Percentiles rank a stretch among this genome's conserved stretches.
Conservation (phyloP, 2,329 filamentous ascomycete genomes). For the Triangularia setosa region DNA sequence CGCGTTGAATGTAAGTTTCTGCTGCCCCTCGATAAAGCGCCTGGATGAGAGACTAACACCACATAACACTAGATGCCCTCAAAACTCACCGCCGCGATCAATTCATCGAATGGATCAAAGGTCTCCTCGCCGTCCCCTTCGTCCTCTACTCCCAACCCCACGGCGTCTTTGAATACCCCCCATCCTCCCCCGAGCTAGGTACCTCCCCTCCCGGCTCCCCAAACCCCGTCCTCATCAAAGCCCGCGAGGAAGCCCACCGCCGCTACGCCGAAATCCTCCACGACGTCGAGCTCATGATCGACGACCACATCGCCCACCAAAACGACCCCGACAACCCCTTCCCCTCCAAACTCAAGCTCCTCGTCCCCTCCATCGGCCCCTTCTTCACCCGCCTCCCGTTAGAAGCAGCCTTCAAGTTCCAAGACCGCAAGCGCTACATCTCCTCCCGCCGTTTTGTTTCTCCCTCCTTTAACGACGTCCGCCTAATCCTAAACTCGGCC, state of each 20-base stretch:
- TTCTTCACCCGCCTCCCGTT: slow-evolving; percentile 89
- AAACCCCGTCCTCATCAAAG: slow-evolving; percentile 57
- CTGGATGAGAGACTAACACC: slow-evolving; percentile 5
- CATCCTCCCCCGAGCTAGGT: background rate
- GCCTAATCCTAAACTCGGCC: slow-evolving; percentile 88
- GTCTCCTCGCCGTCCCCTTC: slow-evolving; percentile 88
- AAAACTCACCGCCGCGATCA: slow-evolving; percentile 90
- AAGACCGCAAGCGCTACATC: slow-evolving; percentile 81
- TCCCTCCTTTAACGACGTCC: slow-evolving; percentile 94
- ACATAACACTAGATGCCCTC: slow-evolving; percentile 50
- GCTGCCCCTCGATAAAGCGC: background rate
- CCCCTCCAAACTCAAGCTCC: slow-evolving; percentile 84
- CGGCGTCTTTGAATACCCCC: slow-evolving; percentile 62
- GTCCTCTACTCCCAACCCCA: slow-evolving; percentile 94
- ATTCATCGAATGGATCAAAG: slow-evolving; percentile 96
- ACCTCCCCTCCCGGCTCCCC: slow-evolving; percentile 32
- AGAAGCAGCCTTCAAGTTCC: slow-evolving; percentile 86
- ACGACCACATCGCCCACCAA: slow-evolving; percentile 82
- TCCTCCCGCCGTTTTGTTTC: slow-evolving; percentile 89
- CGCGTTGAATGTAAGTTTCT: slow-evolving; percentile 68
- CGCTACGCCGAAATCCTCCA: slow-evolving; percentile 94
- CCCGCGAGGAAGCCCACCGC: slow-evolving; percentile 75
- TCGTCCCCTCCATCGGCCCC: slow-evolving; percentile 85
- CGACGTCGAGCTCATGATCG: slow-evolving; percentile 87
- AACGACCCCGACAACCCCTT: slow-evolving; percentile 54